A percentile compares a stretch with the other conserved stretches of the same genome.
These are phyloP conservation scores for Globisporangium cystogenes DNA, from an alignment of 352 stramenopile species.

Conservation along the genomic window DNA sequence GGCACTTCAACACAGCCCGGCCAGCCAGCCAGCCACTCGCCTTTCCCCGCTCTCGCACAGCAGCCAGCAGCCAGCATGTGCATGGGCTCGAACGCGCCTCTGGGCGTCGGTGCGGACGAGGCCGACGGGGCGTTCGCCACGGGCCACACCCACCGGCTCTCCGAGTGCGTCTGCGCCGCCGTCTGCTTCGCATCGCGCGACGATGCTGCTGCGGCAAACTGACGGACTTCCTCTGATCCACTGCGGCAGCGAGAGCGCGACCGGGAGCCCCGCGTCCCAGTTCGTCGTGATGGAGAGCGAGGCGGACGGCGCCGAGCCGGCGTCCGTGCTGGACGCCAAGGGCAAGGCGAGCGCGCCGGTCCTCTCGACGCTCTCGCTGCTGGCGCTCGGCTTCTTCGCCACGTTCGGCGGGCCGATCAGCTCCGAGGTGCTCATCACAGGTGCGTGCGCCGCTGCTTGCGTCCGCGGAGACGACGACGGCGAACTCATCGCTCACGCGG, in stretches of 20 bases:
- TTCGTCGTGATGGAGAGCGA: conserved; percentile 15
- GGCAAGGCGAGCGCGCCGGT: conserved; percentile 10
- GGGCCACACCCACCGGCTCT: conserved; percentile 12
- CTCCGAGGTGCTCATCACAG: conserved; percentile 33
- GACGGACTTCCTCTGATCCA: background rate
- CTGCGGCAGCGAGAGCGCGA: conserved; percentile 3
- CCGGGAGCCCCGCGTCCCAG: conserved; percentile 10
- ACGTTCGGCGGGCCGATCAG: conserved; percentile 38
- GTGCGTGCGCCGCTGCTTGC: no score
- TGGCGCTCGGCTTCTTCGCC: conserved; percentile 55
- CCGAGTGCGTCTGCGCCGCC: conserved; percentile 10
- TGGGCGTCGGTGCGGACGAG: background rate
- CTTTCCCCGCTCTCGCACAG: background rate
- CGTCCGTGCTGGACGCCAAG: conserved; percentile 4
- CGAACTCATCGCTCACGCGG: no score
- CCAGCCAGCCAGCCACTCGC: background rate
- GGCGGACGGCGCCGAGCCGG: conserved; percentile 5
- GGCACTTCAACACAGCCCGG: conserved; percentile 3
- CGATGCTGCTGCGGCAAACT: background rate
- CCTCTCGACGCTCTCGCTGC: conserved; percentile 29
- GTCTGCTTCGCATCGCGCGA: background rate
- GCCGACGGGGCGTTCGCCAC: background rate
- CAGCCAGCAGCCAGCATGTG: background rate
- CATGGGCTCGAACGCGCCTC: background rate
- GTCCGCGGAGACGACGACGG: no score